Evolutionary conservation across 2,329 filamentous ascomycete genomes (phyloP).

Genomic region (Penicillium psychrosexuale): DNA sequence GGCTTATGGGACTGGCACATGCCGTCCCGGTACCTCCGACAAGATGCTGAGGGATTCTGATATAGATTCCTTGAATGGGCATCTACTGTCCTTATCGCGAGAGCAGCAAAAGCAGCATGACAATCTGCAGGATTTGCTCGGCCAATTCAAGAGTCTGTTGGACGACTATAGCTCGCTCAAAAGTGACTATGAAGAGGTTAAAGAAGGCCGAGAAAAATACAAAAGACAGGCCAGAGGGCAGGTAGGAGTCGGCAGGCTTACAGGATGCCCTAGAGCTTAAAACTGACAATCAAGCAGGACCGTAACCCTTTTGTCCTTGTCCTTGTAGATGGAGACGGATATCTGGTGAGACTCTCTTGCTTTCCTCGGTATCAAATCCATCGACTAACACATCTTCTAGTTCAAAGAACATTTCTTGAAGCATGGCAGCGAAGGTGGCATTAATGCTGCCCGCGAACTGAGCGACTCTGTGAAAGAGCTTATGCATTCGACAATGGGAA

Average conservation of each 20-base stretch:
- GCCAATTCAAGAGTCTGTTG: constrained; percentile 48
- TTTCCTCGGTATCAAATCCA: constrained; percentile 51
- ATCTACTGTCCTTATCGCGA: constrained; percentile 17
- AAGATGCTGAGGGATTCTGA: constrained; percentile 25
- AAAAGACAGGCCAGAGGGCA: constrained; percentile 51
- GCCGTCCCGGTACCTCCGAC: constrained; percentile 15
- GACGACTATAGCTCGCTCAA: constrained; percentile 55
- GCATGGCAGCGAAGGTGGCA: constrained; percentile 54
- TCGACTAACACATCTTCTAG: constrained; percentile 51
- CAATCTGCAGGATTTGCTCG: constrained; percentile 34
- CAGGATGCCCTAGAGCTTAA: neutral
- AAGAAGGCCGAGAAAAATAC: constrained; percentile 54
- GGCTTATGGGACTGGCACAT: constrained; percentile 19
- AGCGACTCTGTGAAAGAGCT: constrained; percentile 51
- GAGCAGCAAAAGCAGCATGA: constrained; percentile 32
- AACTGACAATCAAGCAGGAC: constrained; percentile 32
- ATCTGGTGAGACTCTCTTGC: constrained; percentile 35
- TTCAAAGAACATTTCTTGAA: constrained; percentile 52
- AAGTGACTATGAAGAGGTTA: constrained; percentile 57
- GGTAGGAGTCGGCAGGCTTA: constrained; percentile 23
- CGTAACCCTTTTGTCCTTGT: constrained; percentile 60
- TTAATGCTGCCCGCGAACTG: constrained; percentile 53
- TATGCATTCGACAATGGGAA: constrained; percentile 42
- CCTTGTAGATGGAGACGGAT: constrained; percentile 62
- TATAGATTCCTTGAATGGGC: constrained; percentile 25